Evolutionary conservation across 2,329 filamentous ascomycete genomes (phyloP).

Genomic region (Cladophialophora immunda): DNA sequence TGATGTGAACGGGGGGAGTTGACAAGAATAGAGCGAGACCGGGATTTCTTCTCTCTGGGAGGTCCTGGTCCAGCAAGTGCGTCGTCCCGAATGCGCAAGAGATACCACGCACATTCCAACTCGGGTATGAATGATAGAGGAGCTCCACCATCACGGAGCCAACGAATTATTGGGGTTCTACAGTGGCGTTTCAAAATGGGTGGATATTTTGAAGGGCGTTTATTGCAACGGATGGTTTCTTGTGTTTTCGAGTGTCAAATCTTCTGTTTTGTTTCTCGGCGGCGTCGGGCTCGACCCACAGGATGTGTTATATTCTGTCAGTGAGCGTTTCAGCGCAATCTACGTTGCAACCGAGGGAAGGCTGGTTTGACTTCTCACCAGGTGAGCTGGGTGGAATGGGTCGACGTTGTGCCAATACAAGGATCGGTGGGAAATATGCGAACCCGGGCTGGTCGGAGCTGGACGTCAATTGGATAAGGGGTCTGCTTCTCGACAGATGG

Average conservation of each 20-base stretch:
- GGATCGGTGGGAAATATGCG: constrained; percentile 4
- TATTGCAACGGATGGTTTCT: neutral
- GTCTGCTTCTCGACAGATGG: neutral
- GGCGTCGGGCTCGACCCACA: constrained; percentile 6
- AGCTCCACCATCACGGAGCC: neutral
- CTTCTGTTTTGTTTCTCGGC: constrained; percentile 1
- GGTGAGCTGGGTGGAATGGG: neutral
- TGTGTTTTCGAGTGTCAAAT: constrained; percentile 1
- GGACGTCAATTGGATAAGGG: constrained; percentile 2
- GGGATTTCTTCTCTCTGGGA: neutral
- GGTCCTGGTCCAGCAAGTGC: neutral
- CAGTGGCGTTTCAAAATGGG: constrained; percentile 2
- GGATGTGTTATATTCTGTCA: constrained; percentile 6
- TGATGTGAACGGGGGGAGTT: neutral
- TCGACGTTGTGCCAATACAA: constrained; percentile 5
- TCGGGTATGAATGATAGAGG: constrained; percentile 4
- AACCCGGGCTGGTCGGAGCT: neutral
- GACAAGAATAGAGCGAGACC: constrained; percentile 1
- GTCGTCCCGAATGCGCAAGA: neutral
- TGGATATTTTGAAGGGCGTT: constrained; percentile 1
- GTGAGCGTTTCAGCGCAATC: constrained; percentile 8
- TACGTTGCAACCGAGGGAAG: constrained; percentile 8
- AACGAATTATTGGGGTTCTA: neutral
- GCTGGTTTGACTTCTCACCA: constrained; percentile 10
- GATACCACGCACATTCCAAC: neutral